Evolutionary conservation across 345 rosid genomes (phyloP).

Genomic region (Hibiscus syriacus): DNA sequence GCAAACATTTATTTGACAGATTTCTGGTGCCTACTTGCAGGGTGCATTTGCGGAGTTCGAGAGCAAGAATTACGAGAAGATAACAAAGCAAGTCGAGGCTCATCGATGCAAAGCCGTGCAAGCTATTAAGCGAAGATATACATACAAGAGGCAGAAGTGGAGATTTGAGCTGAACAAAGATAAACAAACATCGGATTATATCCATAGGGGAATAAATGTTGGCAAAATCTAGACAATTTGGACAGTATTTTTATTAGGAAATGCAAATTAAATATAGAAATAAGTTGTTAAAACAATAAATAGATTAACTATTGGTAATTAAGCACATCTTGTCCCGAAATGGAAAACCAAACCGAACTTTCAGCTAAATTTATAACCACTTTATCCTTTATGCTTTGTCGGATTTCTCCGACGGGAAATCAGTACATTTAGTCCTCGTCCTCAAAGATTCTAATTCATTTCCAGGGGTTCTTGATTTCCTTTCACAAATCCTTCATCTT

Average conservation of each 20-base stretch:
- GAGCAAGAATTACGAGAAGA: constrained; percentile 60
- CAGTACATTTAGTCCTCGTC: background rate
- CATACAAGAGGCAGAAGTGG: constrained; percentile 84
- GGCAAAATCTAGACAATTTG: too few species aligned
- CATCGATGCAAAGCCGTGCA: constrained; percentile 66
- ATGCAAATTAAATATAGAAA: background rate
- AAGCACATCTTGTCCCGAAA: background rate
- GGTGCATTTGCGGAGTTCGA: constrained; percentile 62
- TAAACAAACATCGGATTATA: too few species aligned
- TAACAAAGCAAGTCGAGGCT: constrained; percentile 49
- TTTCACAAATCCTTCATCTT: background rate
- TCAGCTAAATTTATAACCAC: background rate
- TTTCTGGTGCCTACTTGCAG: constrained; percentile 9
- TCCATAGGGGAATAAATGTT: too few species aligned
- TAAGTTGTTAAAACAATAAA: background rate
- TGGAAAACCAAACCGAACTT: background rate
- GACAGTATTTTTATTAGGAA: too few species aligned
- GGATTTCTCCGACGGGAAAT: background rate
- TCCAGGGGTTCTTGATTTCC: background rate
- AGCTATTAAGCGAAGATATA: constrained; percentile 76
- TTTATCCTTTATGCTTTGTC: background rate
- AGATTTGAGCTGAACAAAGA: background rate
- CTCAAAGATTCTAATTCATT: background rate
- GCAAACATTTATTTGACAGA: background rate
- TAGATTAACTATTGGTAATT: background rate